These are phyloP conservation scores for Talaromyces sp. DNA, from an alignment of 2,329 filamentous ascomycete genomes.

Conservation along the genomic window DNA sequence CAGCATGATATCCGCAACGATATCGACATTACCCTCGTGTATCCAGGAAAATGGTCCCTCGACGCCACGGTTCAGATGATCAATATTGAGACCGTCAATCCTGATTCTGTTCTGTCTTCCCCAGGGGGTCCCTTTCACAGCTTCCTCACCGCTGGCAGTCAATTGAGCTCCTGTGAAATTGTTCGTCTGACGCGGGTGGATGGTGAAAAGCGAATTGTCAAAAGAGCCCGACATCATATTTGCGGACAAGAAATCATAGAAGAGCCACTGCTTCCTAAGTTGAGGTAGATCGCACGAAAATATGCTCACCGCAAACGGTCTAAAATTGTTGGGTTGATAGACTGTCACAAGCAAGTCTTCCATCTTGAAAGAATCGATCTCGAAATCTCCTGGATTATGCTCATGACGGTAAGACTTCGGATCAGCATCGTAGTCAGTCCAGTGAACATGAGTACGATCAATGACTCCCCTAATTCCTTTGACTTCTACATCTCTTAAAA, in stretches of 20 bases:
- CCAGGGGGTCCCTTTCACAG: slow-evolving; percentile 71
- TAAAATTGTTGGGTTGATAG: slow-evolving; percentile 83
- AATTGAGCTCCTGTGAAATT: slow-evolving; percentile 66
- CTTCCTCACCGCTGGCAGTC: slow-evolving; percentile 54
- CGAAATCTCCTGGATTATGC: slow-evolving; percentile 89
- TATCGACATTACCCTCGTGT: slow-evolving; percentile 93
- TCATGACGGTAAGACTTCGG: slow-evolving; percentile 84
- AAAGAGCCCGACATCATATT: slow-evolving; percentile 95
- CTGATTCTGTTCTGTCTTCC: slow-evolving; percentile 92
- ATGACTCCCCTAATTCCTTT: slow-evolving; percentile 90
- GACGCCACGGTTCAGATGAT: slow-evolving; percentile 90
- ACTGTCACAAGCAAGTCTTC: slow-evolving; percentile 89
- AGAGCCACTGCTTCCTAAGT: slow-evolving; percentile 91
- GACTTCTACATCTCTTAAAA: slow-evolving; percentile 87
- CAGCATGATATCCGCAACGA: slow-evolving; percentile 92
- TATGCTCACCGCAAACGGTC: slow-evolving; percentile 93
- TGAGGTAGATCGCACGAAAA: slow-evolving; percentile 93
- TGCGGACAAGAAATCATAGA: slow-evolving; percentile 94
- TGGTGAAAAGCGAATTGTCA: slow-evolving; percentile 93
- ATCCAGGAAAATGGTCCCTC: slow-evolving; percentile 97
- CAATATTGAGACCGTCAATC: slow-evolving; percentile 90
- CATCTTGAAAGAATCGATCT: slow-evolving; percentile 94
- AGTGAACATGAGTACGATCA: slow-evolving; percentile 79
- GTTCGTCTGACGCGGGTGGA: slow-evolving; percentile 89
- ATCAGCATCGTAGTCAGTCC: slow-evolving; percentile 67